A percentile compares a stretch with the other conserved stretches of the same genome.
Conservation (phyloP, 192 early-diverging fungal genomes). For the Umbelopsis sp. region DNA sequence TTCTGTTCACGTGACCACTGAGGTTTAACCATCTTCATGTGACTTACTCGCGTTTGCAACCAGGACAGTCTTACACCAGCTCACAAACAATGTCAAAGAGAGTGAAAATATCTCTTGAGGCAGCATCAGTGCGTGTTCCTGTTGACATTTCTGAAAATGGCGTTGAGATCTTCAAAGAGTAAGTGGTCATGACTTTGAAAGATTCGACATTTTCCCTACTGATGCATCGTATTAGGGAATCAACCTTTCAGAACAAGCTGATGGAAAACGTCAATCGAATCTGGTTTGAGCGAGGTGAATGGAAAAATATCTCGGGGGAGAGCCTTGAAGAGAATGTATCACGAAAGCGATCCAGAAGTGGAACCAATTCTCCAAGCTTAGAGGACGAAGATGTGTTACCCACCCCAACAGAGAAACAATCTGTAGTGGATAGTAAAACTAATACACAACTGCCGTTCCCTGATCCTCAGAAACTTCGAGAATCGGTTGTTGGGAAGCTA, state of each 20-base stretch:
- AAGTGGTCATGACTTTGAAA: neutral
- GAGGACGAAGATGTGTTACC: neutral
- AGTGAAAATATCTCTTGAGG: slow-evolving; percentile 37
- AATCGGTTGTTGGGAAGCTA: slow-evolving; percentile 36
- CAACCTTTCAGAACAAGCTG: slow-evolving; percentile 31
- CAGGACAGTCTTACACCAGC: neutral
- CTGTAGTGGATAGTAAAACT: neutral
- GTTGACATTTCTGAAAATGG: slow-evolving; percentile 38
- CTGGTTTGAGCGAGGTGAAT: slow-evolving; percentile 41
- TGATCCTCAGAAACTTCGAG: slow-evolving; percentile 31
- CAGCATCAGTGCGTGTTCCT: slow-evolving; percentile 22
- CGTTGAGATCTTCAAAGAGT: slow-evolving; percentile 36
- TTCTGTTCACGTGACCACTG: too few species aligned
- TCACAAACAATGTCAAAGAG: slow-evolving; percentile 22
- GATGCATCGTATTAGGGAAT: slow-evolving; percentile 18
- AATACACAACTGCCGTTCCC: slow-evolving; percentile 11
- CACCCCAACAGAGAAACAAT: neutral
- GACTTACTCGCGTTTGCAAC: neutral
- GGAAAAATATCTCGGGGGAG: slow-evolving; percentile 34
- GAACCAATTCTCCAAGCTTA: neutral
- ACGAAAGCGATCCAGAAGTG: neutral
- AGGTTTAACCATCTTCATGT: neutral
- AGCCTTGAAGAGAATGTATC: slow-evolving; percentile 15
- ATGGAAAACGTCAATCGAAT: slow-evolving; percentile 42
- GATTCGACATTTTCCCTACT: neutral